Percentiles rank a stretch among this genome's conserved stretches.
Evolutionary conservation across 805 yeast species (phyloP).

Genomic region (Yarrowia keelungensis): DNA sequence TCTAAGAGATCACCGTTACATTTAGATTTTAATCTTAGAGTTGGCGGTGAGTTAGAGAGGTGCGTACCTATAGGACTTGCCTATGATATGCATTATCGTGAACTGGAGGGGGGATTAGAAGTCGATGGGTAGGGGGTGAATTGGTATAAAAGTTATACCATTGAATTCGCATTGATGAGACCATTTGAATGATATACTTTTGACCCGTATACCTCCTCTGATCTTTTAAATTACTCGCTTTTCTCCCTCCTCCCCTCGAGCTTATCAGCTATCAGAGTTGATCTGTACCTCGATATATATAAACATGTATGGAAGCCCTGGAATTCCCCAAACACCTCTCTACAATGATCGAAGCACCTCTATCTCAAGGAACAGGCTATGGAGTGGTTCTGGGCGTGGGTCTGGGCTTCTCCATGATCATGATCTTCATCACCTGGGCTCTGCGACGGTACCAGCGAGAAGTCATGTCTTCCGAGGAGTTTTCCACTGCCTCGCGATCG

Average conservation of each 20-base stretch:
- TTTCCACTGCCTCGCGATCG: conserved; percentile 89
- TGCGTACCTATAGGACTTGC: too few relatives aligned
- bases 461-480: conserved; percentile 90
- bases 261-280: conserved; percentile 12
- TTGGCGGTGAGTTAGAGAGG: neutral
- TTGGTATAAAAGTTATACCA: neutral
- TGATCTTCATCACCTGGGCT: conserved; percentile 76
- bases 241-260: neutral
- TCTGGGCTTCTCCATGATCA: conserved; percentile 64
- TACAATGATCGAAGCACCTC: conserved; percentile 46
- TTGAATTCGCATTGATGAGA: neutral
- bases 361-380: conserved; percentile 83
- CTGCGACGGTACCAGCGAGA: conserved; percentile 82
- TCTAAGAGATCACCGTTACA: conserved; percentile 1
- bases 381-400: conserved; percentile 92
- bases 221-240: too few relatives aligned
- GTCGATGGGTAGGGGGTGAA: too few relatives aligned
- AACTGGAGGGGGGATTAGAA: neutral
- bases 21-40: conserved; percentile 7
- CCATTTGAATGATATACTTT: neutral
- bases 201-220: neutral
- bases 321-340: neutral
- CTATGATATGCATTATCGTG: too few relatives aligned
- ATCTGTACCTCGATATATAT: neutral
- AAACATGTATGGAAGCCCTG: neutral